Conservation (phyloP, 164 flowering plant genomes). For the Aristolochia fimbriata region DNA sequence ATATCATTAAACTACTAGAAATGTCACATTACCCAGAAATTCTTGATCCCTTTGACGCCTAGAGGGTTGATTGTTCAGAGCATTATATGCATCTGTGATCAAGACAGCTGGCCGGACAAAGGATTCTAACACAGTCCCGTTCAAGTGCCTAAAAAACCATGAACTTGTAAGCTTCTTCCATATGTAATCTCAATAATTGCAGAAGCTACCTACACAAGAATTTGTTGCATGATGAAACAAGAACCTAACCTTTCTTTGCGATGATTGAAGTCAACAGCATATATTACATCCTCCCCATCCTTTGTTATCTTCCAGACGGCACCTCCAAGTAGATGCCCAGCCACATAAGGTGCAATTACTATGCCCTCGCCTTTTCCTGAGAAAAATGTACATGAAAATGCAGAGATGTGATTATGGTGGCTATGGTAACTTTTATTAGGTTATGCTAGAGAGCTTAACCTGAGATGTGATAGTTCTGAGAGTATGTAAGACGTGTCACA, state of each 20-base stretch:
- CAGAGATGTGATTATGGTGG: not conserved
- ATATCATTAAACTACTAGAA: not conserved
- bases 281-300: conserved; percentile 95
- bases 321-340: conserved; percentile 96
- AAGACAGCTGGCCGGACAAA: conserved; percentile 95
- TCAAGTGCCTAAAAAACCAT: conserved; percentile 60
- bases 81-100: conserved; percentile 95
- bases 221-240: not conserved
- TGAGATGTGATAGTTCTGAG: conserved; percentile 61
- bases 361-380: conserved; percentile 96
- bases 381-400: not conserved
- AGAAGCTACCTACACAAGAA: not conserved
- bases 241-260: conserved; percentile 75
- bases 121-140: conserved; percentile 77
- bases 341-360: conserved; percentile 92
- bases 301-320: conserved; percentile 93
- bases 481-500: conserved; percentile 70
- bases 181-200: not conserved
- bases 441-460: not conserved
- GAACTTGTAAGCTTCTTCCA: conserved; percentile 3
- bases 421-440: not conserved
- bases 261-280: conserved; percentile 96
- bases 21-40: conserved; percentile 48
- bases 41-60: conserved; percentile 80
- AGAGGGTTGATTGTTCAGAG: conserved; percentile 73